phyloP scores from a whole-genome alignment of 805 yeast genomes.

The Kodamaea leandrae region DNA sequence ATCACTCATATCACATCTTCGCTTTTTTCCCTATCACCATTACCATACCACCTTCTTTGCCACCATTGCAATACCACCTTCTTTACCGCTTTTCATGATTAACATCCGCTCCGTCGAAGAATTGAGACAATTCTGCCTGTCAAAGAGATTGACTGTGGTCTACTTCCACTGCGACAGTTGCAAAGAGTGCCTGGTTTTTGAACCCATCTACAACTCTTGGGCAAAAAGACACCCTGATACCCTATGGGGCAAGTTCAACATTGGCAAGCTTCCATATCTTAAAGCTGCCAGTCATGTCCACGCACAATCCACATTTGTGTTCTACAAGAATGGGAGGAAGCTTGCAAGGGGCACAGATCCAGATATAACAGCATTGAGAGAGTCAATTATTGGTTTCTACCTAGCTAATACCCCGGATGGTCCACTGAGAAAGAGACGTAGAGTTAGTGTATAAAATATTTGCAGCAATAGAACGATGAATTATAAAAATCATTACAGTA shows the following conservation, averaged over 20 bases:
- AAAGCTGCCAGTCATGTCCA: not conserved
- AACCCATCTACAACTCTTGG: not conserved
- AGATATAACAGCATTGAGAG: constrained; percentile 39
- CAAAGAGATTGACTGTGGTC: not conserved
- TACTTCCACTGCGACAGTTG: not conserved
- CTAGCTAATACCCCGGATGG: constrained; percentile 28
- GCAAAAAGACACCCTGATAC: not conserved
- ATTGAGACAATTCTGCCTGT: not conserved
- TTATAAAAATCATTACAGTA: no score
- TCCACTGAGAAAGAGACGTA: no score
- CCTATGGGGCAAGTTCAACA: not conserved
- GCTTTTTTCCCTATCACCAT: no score
- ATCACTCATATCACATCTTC: not conserved
- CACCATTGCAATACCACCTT: no score
- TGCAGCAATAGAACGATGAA: no score
- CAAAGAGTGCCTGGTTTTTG: not conserved
- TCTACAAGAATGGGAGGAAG: constrained; percentile 58
- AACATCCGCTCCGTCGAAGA: not conserved
- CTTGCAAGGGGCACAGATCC: constrained; percentile 66
- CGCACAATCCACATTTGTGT: constrained; percentile 50
- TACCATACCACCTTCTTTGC: no score
- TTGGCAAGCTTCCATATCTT: not conserved
- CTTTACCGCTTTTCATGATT: no score
- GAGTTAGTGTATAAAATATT: no score
- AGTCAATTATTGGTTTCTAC: constrained; percentile 1